Base-by-base conservation (phyloP, 805 yeast species). In the Kuraishia hungarica region DNA sequence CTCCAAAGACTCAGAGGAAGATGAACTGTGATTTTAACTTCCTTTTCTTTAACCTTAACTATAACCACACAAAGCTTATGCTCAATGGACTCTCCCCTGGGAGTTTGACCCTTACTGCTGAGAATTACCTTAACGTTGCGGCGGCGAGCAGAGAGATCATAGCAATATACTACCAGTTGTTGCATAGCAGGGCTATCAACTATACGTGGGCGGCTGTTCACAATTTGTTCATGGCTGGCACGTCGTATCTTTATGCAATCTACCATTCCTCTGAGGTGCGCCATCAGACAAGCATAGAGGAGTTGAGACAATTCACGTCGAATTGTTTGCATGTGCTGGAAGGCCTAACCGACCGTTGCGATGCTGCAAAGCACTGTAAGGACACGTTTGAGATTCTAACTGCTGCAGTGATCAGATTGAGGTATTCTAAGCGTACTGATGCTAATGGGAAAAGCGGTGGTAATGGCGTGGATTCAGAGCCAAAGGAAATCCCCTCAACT, bases 161-260 rank as follows among this genome's bases (percentile, higher is more conserved):
- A 54, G 71, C 74, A 39, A 78, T 84, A 29, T 91, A 88, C 65
- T 72, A 78, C 52, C 79, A 78, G 53, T 70, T 91, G 46, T 80
- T 78, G 60, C 67, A 72, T n/a, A 75, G 75, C 28, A 80, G 79
- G 61, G 74, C 80, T 51, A 77, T 90, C 57, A 89, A 89, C 67
- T 91, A 88, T 68, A 89, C 97, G 0, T 91, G 97, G 97, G 92
- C 91, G 1, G 94, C 96, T 0, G 92, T 89, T 2, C 96, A 90
- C 67, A 90, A 89, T 65, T 72, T 89, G 54, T 89, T 89, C 65
- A 86, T 88, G 87, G 92, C 96, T 0, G 96, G 96, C 0, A 86
- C 93, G 26, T 86, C 96, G 1, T 90, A 83, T 61, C 72, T 91
- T 50, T 90, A 87, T 65, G 80, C 91, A 0, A 75, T 89, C 15